These are phyloP conservation scores for Termitomyces sp. DNA, from an alignment of 768 basidiomycete species.

Conservation along the genomic window DNA sequence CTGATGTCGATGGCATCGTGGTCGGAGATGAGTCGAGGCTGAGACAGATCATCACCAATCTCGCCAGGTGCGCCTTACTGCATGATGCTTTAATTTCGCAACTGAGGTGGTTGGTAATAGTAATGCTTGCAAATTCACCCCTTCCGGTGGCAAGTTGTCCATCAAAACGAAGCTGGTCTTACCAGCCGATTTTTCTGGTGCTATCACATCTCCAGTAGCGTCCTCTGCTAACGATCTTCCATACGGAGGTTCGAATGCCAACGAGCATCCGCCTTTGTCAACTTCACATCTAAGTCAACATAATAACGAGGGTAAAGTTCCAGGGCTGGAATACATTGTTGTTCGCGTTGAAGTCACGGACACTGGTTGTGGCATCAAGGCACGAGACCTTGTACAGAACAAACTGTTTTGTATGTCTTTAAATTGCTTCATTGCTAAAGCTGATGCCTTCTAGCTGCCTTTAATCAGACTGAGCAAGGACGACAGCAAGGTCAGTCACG, in stretches of 20 bases:
- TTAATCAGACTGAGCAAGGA: conserved; percentile 77
- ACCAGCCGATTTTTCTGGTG: conserved; percentile 15
- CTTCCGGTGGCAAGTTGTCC: conserved; percentile 60
- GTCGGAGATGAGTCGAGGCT: conserved; percentile 82
- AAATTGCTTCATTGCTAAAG: background rate
- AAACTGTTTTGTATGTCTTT: conserved; percentile 63
- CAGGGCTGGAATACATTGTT: conserved; percentile 58
- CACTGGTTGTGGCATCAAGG: conserved; percentile 55
- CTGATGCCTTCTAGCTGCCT: conserved; percentile 45
- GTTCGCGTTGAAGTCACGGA: conserved; percentile 85
- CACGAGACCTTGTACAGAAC: conserved; percentile 60
- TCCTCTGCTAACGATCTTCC: background rate
- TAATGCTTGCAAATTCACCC: conserved; percentile 81
- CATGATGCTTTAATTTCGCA: background rate
- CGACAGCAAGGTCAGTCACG: conserved; percentile 51
- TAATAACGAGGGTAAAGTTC: conserved; percentile 39
- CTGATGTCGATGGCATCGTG: conserved; percentile 62
- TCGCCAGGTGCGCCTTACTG: conserved; percentile 56
- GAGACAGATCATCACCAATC: conserved; percentile 79
- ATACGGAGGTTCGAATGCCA: conserved; percentile 2
- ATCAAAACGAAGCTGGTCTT: conserved; percentile 63
- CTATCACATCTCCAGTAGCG: background rate
- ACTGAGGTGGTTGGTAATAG: conserved; percentile 26
- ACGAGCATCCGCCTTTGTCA: conserved; percentile 35
- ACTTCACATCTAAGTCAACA: conserved; percentile 44